phyloP scores from a whole-genome alignment of 805 yeast species.

The Tetrapisispora pingtungensis region DNA sequence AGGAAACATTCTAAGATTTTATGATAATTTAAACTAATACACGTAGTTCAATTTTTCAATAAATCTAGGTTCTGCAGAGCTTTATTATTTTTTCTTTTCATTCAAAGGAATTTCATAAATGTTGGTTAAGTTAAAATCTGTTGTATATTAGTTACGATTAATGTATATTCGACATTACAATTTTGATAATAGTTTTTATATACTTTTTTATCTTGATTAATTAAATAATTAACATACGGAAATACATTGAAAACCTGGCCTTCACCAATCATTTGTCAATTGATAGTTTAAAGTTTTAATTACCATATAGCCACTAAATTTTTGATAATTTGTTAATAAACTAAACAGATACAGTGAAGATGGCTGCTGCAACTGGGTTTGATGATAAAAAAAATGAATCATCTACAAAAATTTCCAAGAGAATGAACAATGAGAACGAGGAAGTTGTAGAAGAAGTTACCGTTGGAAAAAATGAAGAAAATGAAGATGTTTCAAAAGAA shows the following conservation, averaged over 20 bases:
- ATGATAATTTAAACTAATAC: neutral
- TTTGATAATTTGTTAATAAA: no score
- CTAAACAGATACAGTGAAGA: neutral
- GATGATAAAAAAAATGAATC: conserved; percentile 9
- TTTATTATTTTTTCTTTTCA: neutral
- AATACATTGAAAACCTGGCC: no score
- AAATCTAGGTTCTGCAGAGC: neutral
- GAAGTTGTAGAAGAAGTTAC: neutral
- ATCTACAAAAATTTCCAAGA: conserved; percentile 6
- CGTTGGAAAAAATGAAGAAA: conserved; percentile 6
- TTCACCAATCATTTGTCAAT: neutral
- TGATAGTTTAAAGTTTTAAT: neutral
- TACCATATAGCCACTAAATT: neutral
- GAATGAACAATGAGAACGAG: conserved; percentile 2
- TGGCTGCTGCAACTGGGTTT: conserved; percentile 19
- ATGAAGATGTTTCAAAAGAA: conserved; percentile 15
- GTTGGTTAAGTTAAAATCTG: no score
- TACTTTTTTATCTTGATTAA: no score
- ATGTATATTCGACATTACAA: no score
- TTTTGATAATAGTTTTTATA: no score
- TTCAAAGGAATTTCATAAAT: no score
- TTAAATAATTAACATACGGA: no score
- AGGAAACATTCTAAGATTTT: no score
- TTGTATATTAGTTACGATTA: no score
- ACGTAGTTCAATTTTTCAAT: neutral